Base-by-base conservation (phyloP, 371 early-diverging fungal genomes). In the Saksenaea oblongispora region DNA sequence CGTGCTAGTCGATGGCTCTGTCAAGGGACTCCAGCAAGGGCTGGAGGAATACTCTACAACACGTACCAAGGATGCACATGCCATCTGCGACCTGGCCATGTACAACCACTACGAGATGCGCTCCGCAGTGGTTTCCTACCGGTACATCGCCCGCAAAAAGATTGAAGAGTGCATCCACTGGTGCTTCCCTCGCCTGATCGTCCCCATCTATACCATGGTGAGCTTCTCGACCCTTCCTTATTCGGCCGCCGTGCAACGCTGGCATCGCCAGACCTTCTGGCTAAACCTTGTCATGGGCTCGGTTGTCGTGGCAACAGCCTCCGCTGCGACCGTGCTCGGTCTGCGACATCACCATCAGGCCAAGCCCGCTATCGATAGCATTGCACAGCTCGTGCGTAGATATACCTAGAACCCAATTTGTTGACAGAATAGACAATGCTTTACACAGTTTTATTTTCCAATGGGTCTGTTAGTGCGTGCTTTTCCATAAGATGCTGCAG, bases 201-300 rank as follows among this genome's bases (percentile, higher is more conserved):
- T 94, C 35, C 98, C 98, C 27, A 83, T 98, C 15, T 98, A 98
- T 67, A 93, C 96, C 22, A 97, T 98, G 97, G 95, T 98, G 44
- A 91, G 92, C 56, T 98, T 98, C 74, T 84, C 94, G 11, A 86
- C 90, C 7, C 82, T 93, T 1, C 95, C 93, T 8, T 98, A 98
- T 79, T 85, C 91, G 3, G 79, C 88, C 31, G 92, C 89, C 1
- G 74, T 92, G 31, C 61, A 70, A 0, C 81, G 86, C 5, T 86
- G 86, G 79, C 79, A 86, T 36, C 58, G 74, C 1, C 90, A 91
- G 67, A 78, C 77, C 10, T 78, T 72, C 37, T 85, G 84, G 84
- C 54, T 87, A 7, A 80, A 80, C 42, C 65, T 76, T 0, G 59
- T 37, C 3, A 27, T 67, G 58, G 66, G 69, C 13, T 60, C 67